Percentiles rank a stretch among this genome's conserved stretches.
Conservation (phyloP, 2,329 filamentous ascomycete species). For the Drechmeria coniospora region DNA sequence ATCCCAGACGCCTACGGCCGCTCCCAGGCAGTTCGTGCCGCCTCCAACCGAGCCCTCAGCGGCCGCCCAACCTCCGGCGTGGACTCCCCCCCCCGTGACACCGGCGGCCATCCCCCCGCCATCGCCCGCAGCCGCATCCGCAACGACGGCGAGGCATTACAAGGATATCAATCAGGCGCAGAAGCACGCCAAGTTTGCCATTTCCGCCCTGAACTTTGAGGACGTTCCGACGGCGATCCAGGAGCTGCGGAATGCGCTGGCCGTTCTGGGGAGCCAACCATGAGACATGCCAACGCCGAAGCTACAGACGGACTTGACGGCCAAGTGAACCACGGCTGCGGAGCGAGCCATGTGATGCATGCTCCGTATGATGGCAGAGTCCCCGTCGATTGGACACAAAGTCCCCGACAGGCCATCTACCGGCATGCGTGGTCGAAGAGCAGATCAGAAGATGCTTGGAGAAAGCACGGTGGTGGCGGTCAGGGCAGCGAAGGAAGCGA, state of each 20-base stretch:
- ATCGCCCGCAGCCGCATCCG: constrained; percentile 2
- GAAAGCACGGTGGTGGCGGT: too few species aligned
- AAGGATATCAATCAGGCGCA: constrained; percentile 66
- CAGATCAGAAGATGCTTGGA: too few species aligned
- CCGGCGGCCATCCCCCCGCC: neutral
- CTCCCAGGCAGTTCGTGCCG: constrained; percentile 10
- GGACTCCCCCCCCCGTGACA: constrained; percentile 4
- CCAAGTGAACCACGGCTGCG: too few species aligned
- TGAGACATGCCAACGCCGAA: too few species aligned
- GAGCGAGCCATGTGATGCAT: too few species aligned
- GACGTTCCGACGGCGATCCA: constrained; percentile 81
- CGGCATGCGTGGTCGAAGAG: too few species aligned
- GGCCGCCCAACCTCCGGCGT: constrained; percentile 4
- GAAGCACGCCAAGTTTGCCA: constrained; percentile 94
- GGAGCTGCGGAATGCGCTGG: constrained; percentile 64
- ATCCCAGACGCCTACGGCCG: constrained; percentile 12
- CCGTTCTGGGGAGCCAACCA: constrained; percentile 52
- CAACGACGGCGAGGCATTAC: constrained; percentile 9
- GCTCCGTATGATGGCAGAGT: too few species aligned
- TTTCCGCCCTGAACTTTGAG: constrained; percentile 92
- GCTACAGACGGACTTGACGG: too few species aligned
- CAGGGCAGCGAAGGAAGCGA: too few species aligned
- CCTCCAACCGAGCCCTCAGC: constrained; percentile 7
- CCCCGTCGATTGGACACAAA: too few species aligned
- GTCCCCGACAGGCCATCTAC: too few species aligned